Evolutionary conservation across 371 early-diverging fungal species (phyloP).

Genomic region (Mortierella sp.): DNA sequence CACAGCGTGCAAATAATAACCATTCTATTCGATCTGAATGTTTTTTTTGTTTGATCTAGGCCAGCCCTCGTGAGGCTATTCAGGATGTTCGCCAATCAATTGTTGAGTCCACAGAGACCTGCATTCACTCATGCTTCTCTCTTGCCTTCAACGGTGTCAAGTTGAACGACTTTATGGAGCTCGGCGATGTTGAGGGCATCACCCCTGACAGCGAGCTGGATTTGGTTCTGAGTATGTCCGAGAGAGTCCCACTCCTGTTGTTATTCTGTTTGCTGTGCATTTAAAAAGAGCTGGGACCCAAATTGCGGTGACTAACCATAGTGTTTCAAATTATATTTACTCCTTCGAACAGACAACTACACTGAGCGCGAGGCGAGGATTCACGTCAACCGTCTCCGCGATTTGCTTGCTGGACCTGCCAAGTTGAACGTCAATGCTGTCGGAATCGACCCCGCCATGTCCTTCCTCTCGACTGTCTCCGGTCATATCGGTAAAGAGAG

Average conservation of each 20-base stretch:
- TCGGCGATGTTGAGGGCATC: conserved; percentile 84
- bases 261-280: conserved; percentile 7
- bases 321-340: neutral
- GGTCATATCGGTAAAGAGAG: conserved; percentile 67
- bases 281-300: neutral
- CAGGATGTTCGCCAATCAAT: conserved; percentile 91
- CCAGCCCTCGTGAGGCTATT: conserved; percentile 81
- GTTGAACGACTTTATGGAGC: conserved; percentile 80
- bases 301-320: neutral
- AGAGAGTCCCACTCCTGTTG: neutral
- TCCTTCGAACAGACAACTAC: conserved; percentile 63
- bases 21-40: neutral
- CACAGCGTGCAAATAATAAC: neutral
- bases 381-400: conserved; percentile 89
- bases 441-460: conserved; percentile 82
- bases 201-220: conserved; percentile 74
- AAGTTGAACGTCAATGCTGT: conserved; percentile 74
- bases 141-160: conserved; percentile 78
- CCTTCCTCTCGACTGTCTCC: conserved; percentile 78
- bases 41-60: conserved; percentile 51
- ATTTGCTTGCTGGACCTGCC: conserved; percentile 85
- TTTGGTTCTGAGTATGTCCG: conserved; percentile 77
- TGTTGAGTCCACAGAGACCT: conserved; percentile 88
- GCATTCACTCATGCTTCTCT: conserved; percentile 92
- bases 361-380: conserved; percentile 92